Evolutionary conservation across 2,329 filamentous ascomycete species (phyloP), one percentile per base, ranked within the genome.

Genomic region (Gaeumannomyces tritici): DNA sequence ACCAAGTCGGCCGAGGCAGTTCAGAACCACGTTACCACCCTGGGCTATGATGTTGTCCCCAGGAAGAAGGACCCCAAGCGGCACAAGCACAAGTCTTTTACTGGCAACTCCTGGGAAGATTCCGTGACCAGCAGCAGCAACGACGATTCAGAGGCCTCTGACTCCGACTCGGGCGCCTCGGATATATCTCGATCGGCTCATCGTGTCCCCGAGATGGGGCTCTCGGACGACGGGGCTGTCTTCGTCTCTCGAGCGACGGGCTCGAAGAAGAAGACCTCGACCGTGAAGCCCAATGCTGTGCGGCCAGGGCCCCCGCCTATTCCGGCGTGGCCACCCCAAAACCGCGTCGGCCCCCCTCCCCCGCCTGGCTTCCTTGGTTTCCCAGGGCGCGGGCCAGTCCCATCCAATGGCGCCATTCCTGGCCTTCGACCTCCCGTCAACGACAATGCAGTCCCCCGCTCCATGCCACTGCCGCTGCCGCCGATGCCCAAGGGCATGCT

Each of bases 1-100:
- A 63, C 66, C 57, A 73, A 71, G 64, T 75, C 75, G 12, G 75
- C 75, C n/a, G 72, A 74, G 55, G 73, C 72, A n/a, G 72, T 75
- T 55, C 68, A 71, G 54, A 66, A 70, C 55, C 67, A 71, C 65
- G 70, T 75, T 61, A 55, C 63, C n/a, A 67, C 67, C 28, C 70
- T 74, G 58, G 76, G 75, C 58, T 77, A 73, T 60, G 70, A 66
- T 28, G 58, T 66, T 18, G 62, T 63, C 3, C 57, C 64, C 9
- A 59, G 31, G 33, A 63, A 60, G 33, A 60, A 56, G 29, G 35
- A 35, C n/a, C 11, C 26, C 5, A 29, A 33, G 56, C 1, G 21
- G 2, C 28, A 24, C 27, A 54, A 27, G 54, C n/a, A 24, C 29
- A 28, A 31, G 24, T 15, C 55, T 24, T 56, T 27, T 3, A 18